phyloP scores from a whole-genome alignment of 1,284 basidiomycete genomes.

The Sphaerobolus stellatus region DNA sequence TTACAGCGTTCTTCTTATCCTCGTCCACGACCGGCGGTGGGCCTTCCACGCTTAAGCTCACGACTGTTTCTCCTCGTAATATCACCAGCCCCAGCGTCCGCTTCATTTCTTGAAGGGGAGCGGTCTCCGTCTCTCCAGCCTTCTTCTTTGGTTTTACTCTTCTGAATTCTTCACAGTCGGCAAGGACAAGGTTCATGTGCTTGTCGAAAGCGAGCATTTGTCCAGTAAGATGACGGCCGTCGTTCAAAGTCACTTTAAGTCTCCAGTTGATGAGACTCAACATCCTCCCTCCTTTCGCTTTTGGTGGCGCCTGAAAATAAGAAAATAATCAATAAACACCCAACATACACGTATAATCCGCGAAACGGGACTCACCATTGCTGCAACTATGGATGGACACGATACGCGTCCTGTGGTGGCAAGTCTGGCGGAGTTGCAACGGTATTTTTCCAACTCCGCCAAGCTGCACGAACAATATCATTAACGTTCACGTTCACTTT shows the following conservation, averaged over 20 bases:
- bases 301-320: slow-evolving; percentile 72
- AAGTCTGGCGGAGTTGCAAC: slow-evolving; percentile 6
- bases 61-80: slow-evolving; percentile 93
- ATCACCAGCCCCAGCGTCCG: slow-evolving; percentile 94
- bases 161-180: slow-evolving; percentile 96
- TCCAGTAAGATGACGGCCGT: slow-evolving; percentile 92
- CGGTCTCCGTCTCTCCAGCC: slow-evolving; percentile 66
- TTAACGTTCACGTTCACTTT: no score
- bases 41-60: slow-evolving; percentile 93
- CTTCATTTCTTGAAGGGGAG: slow-evolving; percentile 93
- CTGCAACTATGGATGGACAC: neutral
- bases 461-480: no score
- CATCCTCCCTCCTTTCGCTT: slow-evolving; percentile 98
- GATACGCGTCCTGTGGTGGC: neutral
- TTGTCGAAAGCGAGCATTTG: slow-evolving; percentile 99
- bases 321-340: neutral
- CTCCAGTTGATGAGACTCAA: slow-evolving; percentile 97
- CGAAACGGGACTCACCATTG: neutral
- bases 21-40: slow-evolving; percentile 92
- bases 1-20: slow-evolving; percentile 71
- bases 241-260: slow-evolving; percentile 96
- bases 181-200: slow-evolving; percentile 99
- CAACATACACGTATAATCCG: neutral
- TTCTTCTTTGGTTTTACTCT: slow-evolving; percentile 87
- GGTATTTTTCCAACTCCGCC: neutral